Conservation (phyloP, 176 grass and related monocot species). For the bread wheat (Triticum aestivum) region IWGSC_CS_RefSeq_v2.1 NC_057803.1:57141190-57141689, state of each 20-base stretch:
- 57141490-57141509: conserved; percentile 90
- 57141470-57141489: conserved; percentile 65
- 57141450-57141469: conserved; percentile 51
- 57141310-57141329: conserved; percentile 22
- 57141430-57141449: conserved; percentile 45
- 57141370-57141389: conserved; percentile 63
- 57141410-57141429: conserved; percentile 53
- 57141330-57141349: conserved; percentile 43
- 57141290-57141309: conserved; percentile 7
- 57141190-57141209: conserved; percentile 88
- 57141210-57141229: conserved; percentile 88
- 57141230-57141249: conserved; percentile 29
- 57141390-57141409: conserved; percentile 46
- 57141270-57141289: conserved; percentile 37
- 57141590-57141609: conserved; percentile 37
- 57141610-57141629: conserved; percentile 32
- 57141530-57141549: conserved; percentile 50
- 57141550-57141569: conserved; percentile 7
- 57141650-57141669: conserved; percentile 66
- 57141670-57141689: conserved; percentile 87
- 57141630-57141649: conserved; percentile 66
- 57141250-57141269: conserved; percentile 67
- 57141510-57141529: conserved; percentile 63
- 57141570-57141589: conserved; percentile 32
- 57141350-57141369: conserved; percentile 61